Percentiles rank a stretch among this genome's conserved stretches.
Conservation (phyloP, 306 rosid species). For the Trichosanthes cucumerina region DNA sequence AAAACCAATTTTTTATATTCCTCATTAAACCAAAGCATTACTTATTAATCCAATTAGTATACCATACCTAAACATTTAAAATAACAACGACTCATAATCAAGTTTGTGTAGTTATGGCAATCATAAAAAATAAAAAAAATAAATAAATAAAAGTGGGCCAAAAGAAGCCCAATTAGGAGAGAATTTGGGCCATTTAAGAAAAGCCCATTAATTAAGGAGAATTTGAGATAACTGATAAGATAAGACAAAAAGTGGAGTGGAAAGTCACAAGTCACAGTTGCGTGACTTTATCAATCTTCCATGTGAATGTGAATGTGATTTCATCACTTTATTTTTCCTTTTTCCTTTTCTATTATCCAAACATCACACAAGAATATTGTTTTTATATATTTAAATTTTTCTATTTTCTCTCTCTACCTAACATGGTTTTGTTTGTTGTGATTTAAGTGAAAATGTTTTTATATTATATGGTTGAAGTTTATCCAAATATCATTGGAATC, state of each 20-base stretch:
- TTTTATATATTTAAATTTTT: background rate
- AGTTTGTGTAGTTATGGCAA: background rate
- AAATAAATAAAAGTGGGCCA: too few species aligned
- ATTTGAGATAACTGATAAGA: background rate
- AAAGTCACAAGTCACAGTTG: background rate
- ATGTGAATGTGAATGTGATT: background rate
- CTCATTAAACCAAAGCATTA: too few species aligned
- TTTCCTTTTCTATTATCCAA: background rate
- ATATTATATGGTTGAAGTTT: background rate
- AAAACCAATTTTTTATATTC: too few species aligned
- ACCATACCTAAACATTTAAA: too few species aligned
- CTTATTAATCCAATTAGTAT: too few species aligned
- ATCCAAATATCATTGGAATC: too few species aligned
- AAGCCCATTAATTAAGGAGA: background rate
- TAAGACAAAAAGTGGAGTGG: background rate
- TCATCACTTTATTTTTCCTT: background rate
- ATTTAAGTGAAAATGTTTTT: background rate
- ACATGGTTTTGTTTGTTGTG: background rate
- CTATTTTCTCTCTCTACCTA: background rate
- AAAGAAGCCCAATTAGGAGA: background rate
- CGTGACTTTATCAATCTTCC: slow-evolving; percentile 8
- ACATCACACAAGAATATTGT: background rate
- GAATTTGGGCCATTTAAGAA: background rate
- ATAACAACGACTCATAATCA: background rate
- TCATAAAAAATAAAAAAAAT: background rate